Evolutionary conservation across 2,329 filamentous ascomycete species (phyloP).

Genomic region (Neofusicoccum sp.): DNA sequence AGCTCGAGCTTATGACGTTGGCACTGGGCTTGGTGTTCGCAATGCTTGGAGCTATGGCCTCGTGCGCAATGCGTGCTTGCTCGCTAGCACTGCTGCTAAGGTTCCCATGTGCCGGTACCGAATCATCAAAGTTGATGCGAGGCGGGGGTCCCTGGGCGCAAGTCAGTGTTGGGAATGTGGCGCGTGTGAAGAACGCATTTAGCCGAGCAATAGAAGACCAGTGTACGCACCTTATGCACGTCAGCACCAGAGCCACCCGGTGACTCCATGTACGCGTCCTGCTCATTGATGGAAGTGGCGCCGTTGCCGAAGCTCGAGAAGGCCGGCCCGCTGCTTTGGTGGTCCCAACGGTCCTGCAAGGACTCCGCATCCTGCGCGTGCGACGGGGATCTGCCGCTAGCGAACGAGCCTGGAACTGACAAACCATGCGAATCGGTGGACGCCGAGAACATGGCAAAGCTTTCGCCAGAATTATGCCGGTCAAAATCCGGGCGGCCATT

Average conservation of each 20-base stretch:
- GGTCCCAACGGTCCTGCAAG: conserved; percentile 30
- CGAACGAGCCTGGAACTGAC: conserved; percentile 54
- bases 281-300: conserved; percentile 13
- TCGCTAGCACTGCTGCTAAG: conserved; percentile 12
- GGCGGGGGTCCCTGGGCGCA: conserved; percentile 14
- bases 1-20: conserved; percentile 11
- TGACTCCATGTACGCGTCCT: conserved; percentile 15
- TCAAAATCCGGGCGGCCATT: conserved; percentile 38
- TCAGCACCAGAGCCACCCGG: conserved; percentile 10
- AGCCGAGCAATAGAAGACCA: conserved; percentile 5
- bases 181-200: conserved; percentile 14
- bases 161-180: conserved; percentile 15
- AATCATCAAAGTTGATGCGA: conserved; percentile 16
- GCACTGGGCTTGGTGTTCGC: neutral
- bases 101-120: conserved; percentile 13
- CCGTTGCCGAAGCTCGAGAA: conserved; percentile 35
- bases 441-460: conserved; percentile 64
- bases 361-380: conserved; percentile 27
- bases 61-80: conserved; percentile 8
- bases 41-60: conserved; percentile 12
- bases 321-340: conserved; percentile 20
- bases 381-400: conserved; percentile 31
- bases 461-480: conserved; percentile 60
- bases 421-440: conserved; percentile 56
- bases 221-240: conserved; percentile 19